Evolutionary conservation across 2,329 filamentous ascomycete species (phyloP), one percentile per base, ranked within the genome.

Genomic region (Cyanodermella asteris): DNA sequence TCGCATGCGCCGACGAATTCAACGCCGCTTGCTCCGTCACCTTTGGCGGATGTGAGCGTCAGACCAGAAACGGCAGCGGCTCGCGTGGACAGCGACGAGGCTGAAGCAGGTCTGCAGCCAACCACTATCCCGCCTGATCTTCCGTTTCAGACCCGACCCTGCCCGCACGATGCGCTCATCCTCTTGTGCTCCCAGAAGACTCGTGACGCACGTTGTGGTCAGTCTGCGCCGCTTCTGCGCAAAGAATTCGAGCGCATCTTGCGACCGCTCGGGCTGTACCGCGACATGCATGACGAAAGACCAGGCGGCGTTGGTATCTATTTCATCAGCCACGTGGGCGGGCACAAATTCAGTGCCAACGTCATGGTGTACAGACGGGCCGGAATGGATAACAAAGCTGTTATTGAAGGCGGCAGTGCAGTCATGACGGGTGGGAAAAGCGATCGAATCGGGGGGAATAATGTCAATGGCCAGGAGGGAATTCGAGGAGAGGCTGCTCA

Each of bases 261-360:
- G 18, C 71, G 81, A 0, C 75, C 77, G 2, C 56, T 91, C 8
- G 82, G 81, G 0, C 53, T 97, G 12, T 82, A 74, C 46, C 70
- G 87, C 16, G 84, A 94, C 43, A 52, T 87, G 23, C 69, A 90
- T 42, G 87, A 97, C 45, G 71, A 81, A 46, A 56, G 87, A 29
- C 80, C 82, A 0, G 84, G 84, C 7, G 87, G 87, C 8, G 84
- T 93, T 5, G 84, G 80, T 1, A 77, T 97, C 35, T 91, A 91
- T 52, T 94, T 93, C 44, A 90, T 94, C 42, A 84, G 71, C 36
- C 87, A 97, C 43, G 81, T 93, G 3, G 87, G 87, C 15, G 87
- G 87, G 1, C 87, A 97, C 56, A 93, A 93, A 54, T 94, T 91
- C 51, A 71, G 72, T 23, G 87, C 87, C 15, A 97, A 97, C 40